phyloP scores from a whole-genome alignment of 2,329 filamentous ascomycete genomes.

The Cryphonectria japonica region DNA sequence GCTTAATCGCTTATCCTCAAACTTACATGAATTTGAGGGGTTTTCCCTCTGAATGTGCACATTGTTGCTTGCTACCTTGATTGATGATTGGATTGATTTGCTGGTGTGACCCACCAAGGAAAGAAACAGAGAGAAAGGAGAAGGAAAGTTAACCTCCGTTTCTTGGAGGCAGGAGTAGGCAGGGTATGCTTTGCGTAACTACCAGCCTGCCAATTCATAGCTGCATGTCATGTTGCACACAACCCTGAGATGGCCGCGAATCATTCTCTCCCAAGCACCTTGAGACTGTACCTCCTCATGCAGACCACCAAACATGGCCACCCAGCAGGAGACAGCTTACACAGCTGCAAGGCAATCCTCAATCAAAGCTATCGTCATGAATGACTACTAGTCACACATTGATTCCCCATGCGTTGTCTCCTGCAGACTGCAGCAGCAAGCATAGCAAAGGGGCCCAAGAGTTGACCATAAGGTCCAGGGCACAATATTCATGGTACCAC shows the following conservation, averaged over 20 bases:
- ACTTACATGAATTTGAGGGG: neutral
- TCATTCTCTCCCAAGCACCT: neutral
- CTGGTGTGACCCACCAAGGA: too few relatives aligned
- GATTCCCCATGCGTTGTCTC: neutral
- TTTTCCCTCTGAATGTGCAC: neutral
- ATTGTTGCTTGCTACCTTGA: neutral
- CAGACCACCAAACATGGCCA: neutral
- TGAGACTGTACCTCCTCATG: neutral
- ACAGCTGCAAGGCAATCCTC: neutral
- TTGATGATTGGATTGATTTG: too few relatives aligned
- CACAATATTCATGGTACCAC: neutral
- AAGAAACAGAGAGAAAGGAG: too few relatives aligned
- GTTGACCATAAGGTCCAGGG: neutral
- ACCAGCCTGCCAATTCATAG: neutral
- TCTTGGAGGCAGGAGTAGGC: neutral
- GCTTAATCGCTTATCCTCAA: neutral
- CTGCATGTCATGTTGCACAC: neutral
- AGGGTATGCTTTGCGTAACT: too few relatives aligned
- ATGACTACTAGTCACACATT: neutral
- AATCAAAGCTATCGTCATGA: neutral
- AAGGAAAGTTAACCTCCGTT: too few relatives aligned
- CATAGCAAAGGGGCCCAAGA: neutral
- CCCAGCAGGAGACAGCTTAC: neutral
- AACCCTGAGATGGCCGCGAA: neutral
- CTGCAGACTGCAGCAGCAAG: neutral